Evolutionary conservation across 2,329 filamentous ascomycete genomes (phyloP), one percentile per base, ranked within the genome.

Genomic region (Verticillium dahliae): DNA sequence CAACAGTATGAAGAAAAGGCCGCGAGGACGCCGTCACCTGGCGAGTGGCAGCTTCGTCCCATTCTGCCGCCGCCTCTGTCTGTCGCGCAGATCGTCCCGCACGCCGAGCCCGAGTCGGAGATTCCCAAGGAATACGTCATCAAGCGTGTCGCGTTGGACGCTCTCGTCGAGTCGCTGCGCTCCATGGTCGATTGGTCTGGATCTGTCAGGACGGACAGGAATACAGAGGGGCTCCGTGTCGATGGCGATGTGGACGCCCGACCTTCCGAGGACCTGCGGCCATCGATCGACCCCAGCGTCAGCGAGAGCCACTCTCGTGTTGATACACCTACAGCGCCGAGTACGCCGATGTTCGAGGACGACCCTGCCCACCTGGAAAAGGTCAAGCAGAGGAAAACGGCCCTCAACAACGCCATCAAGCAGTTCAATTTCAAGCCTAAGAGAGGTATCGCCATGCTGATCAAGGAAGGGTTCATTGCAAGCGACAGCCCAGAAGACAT

Each of bases 361-460:
- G 95, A 99, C 69, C 94, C 94, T 0, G 92, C 88, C 65, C 90
- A 97, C 69, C 80, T 99, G n/a, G 95, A 98, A 70, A 96, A 90
- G 74, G 92, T 93, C 61, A 98, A 98, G 76, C 91, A 93, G 63
- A 85, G 90, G 65, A 99, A 99, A 77, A 98, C 92, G 6, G 95
- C 95, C 0, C 78, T 98, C 63, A 90, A 88, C 59, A 95, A 96
- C 68, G 94, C 90, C 1, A 90, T 97, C 60, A 87, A 89, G 58
- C 90, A 92, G 65, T 99, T 99, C 82, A 99, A 99, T 73, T 97
- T 94, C 80, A 99, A 99, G 74, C 92, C 96, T 0, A 99, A 99
- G 75, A 87, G 90, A 62, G 96, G 95, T 6, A 85, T 99, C 71
- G 97, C 97, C 72, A 77, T 90, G 15, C 77, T 99, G 18, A 72